These are phyloP conservation scores for Barnettozyma siamensis DNA, from an alignment of 805 yeast genomes.

Conservation along the genomic window DNA sequence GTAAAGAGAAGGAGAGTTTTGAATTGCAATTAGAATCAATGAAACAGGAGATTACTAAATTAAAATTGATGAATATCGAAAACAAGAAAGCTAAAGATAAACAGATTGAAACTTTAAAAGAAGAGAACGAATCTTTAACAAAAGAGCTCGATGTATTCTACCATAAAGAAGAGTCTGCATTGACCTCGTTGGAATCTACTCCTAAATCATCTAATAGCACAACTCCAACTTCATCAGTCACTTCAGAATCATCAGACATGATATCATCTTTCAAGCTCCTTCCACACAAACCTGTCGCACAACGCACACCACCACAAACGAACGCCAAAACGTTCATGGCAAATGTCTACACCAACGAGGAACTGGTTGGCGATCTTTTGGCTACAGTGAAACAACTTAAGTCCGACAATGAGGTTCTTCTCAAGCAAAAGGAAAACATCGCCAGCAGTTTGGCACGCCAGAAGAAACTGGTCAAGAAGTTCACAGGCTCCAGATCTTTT, in stretches of 20 bases:
- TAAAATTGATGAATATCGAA: slow-evolving; percentile 10
- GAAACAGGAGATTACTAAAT: slow-evolving; percentile 9
- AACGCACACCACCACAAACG: slow-evolving; percentile 5
- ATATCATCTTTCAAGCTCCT: not conserved
- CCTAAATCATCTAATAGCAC: slow-evolving; percentile 5
- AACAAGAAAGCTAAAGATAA: slow-evolving; percentile 8
- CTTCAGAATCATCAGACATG: not conserved
- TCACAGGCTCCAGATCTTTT: slow-evolving; percentile 10
- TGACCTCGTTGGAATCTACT: slow-evolving; percentile 8
- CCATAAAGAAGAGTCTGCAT: slow-evolving; percentile 4
- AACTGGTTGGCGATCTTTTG: slow-evolving; percentile 17
- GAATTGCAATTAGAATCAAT: slow-evolving; percentile 8
- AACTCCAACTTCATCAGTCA: slow-evolving; percentile 1
- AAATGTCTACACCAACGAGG: slow-evolving; percentile 6
- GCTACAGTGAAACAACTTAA: slow-evolving; percentile 17
- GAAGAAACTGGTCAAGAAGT: slow-evolving; percentile 15
- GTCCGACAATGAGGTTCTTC: slow-evolving; percentile 12
- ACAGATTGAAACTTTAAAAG: slow-evolving; percentile 9
- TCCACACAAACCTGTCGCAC: not conserved
- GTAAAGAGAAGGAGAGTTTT: slow-evolving; percentile 6
- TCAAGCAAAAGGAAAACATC: slow-evolving; percentile 11
- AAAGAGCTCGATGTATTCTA: slow-evolving; percentile 9
- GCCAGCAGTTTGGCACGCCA: slow-evolving; percentile 10
- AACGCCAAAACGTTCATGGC: slow-evolving; percentile 2
- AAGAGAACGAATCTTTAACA: slow-evolving; percentile 10